phyloP scores from a whole-genome alignment of 1,284 basidiomycete species.

The Wolfiporia cocos region DNA sequence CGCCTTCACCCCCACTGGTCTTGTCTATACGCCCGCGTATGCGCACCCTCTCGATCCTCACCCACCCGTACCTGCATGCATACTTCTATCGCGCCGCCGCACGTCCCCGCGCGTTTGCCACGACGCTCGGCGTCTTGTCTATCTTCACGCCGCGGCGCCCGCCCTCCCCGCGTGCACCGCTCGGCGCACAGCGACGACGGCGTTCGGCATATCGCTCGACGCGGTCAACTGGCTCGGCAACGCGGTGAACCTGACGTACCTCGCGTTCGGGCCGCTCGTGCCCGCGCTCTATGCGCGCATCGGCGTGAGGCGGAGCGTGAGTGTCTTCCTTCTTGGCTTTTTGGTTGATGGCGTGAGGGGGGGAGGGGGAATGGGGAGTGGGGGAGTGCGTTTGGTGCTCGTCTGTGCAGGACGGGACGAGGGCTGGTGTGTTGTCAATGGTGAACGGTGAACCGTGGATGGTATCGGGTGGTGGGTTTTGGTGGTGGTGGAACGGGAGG shows the following conservation, averaged over 20 bases:
- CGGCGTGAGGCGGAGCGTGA: constrained; percentile 55
- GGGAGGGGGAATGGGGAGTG: no score
- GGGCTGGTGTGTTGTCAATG: background rate
- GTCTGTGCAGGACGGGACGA: background rate
- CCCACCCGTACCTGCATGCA: no score
- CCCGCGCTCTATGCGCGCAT: constrained; percentile 49
- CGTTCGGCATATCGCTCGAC: constrained; percentile 54
- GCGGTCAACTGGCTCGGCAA: constrained; percentile 77
- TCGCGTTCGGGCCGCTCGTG: constrained; percentile 52
- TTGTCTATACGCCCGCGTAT: no score
- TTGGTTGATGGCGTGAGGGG: no score
- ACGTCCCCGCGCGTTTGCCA: no score
- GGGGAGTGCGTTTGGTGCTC: background rate
- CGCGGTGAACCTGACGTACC: constrained; percentile 51
- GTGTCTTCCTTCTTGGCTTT: constrained; percentile 15
- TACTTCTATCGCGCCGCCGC: no score
- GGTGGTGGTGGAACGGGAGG: background rate
- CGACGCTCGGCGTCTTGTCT: background rate
- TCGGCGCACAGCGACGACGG: background rate
- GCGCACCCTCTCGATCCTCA: no score
- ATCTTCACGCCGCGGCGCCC: background rate
- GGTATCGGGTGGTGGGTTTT: background rate
- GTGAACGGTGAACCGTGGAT: background rate
- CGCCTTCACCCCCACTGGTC: no score
- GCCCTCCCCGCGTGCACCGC: background rate